A percentile compares a stretch with the other conserved stretches of the same genome.
phyloP scores from a whole-genome alignment of 345 rosid genomes.

The Gynandropsis gynandra region DNA sequence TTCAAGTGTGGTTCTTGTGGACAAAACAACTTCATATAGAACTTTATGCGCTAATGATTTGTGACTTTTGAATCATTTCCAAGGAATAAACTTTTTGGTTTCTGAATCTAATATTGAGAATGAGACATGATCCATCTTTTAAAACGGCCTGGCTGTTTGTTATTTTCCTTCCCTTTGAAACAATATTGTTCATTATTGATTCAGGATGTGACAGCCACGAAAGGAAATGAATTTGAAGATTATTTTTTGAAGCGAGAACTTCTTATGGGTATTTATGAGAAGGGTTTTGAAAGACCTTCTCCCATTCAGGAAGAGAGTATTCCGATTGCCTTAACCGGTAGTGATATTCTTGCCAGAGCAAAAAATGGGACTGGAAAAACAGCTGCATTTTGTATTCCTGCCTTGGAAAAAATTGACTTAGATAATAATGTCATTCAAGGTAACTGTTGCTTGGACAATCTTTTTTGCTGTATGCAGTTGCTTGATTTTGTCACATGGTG shows the following conservation, averaged over 20 bases:
- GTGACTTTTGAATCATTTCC: background rate
- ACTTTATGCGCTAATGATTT: background rate
- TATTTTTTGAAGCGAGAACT: constrained; percentile 83
- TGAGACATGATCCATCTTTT: background rate
- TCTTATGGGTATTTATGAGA: constrained; percentile 91
- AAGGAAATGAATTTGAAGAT: constrained; percentile 92
- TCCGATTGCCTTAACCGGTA: constrained; percentile 90
- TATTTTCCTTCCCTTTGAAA: background rate
- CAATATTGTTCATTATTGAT: background rate
- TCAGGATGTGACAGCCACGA: constrained; percentile 92
- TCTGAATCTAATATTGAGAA: background rate
- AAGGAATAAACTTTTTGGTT: background rate
- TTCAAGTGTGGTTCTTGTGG: background rate
- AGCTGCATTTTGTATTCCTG: constrained; percentile 91
- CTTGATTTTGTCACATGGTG: background rate
- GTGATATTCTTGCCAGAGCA: constrained; percentile 94
- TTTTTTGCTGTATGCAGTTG: too few relatives aligned
- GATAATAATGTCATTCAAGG: constrained; percentile 90
- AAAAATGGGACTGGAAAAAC: constrained; percentile 97
- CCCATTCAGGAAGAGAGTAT: constrained; percentile 98
- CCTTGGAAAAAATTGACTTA: constrained; percentile 86
- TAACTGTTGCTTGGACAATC: constrained; percentile 7
- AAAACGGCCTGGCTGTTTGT: background rate
- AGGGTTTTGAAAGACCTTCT: constrained; percentile 94
- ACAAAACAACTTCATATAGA: background rate